Conservation (phyloP, 228 moss, liverwort and hornwort genomes). For the Sphagnum fallax region DNA sequence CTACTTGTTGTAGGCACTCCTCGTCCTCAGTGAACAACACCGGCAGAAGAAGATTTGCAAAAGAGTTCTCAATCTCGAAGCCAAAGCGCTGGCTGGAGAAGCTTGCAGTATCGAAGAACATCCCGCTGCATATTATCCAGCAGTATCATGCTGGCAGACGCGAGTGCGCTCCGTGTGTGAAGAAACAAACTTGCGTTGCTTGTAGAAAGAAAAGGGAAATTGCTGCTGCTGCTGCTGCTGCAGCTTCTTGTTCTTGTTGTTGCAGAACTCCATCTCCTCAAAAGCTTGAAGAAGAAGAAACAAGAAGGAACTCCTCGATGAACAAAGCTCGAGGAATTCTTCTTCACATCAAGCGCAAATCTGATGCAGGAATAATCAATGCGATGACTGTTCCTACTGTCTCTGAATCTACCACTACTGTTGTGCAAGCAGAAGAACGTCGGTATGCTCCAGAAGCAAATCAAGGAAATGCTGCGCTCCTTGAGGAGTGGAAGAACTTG, state of each 20-base stretch:
- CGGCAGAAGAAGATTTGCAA: background rate
- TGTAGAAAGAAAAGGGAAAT: slow-evolving; percentile 13
- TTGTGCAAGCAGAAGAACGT: no score
- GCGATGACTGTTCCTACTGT: no score
- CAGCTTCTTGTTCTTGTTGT: background rate
- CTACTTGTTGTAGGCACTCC: background rate
- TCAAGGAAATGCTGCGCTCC: no score
- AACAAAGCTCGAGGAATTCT: background rate
- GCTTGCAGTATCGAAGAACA: slow-evolving; percentile 16
- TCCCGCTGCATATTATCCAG: slow-evolving; percentile 24
- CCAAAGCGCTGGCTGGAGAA: slow-evolving; percentile 24
- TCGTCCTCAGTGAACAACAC: background rate
- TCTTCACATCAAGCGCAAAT: slow-evolving; percentile 1
- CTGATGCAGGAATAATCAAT: background rate
- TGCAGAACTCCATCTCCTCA: no score
- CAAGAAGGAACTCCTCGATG: slow-evolving; percentile 3
- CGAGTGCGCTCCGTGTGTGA: slow-evolving; percentile 21
- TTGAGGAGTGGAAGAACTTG: no score
- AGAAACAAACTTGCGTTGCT: slow-evolving; percentile 22
- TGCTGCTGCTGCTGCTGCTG: background rate
- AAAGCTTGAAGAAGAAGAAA: slow-evolving; percentile 1
- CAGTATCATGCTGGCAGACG: slow-evolving; percentile 33
- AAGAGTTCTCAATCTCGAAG: slow-evolving; percentile 2
- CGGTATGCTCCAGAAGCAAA: no score
- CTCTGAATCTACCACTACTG: no score